These are phyloP conservation scores for Pseudogymnoascus sp. DNA, from an alignment of 2,329 filamentous ascomycete genomes.

Conservation along the genomic window DNA sequence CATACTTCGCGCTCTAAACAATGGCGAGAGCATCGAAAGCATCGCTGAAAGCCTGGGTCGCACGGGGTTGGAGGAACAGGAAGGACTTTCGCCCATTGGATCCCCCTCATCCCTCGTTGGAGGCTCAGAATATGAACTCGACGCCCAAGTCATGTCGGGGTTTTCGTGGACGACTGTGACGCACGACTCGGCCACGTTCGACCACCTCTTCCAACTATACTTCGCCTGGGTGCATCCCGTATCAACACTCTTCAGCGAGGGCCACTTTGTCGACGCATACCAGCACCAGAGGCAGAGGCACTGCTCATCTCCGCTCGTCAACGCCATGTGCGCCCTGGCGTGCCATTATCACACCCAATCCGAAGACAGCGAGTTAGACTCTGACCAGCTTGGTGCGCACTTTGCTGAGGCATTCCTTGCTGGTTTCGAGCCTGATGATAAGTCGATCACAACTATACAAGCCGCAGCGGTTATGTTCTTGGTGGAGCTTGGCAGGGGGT, in stretches of 20 bases:
- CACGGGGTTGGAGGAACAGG: slow-evolving; percentile 18
- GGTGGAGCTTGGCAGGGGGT: slow-evolving; percentile 22
- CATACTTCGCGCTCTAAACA: slow-evolving; percentile 25
- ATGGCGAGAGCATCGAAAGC: slow-evolving; percentile 23
- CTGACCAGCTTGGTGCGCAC: slow-evolving; percentile 19
- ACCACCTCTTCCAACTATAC: slow-evolving; percentile 29
- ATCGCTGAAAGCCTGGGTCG: slow-evolving; percentile 26
- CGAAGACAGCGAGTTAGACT: slow-evolving; percentile 21
- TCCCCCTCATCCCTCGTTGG: slow-evolving; percentile 20
- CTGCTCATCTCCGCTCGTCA: slow-evolving; percentile 27
- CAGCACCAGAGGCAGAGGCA: slow-evolving; percentile 19
- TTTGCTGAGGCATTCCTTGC: slow-evolving; percentile 23
- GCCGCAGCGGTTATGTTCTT: slow-evolving; percentile 28
- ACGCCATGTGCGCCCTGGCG: slow-evolving; percentile 29
- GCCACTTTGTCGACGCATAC: slow-evolving; percentile 25
- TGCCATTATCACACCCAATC: slow-evolving; percentile 24
- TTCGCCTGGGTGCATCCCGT: slow-evolving; percentile 31
- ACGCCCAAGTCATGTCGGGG: slow-evolving; percentile 12
- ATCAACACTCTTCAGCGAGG: slow-evolving; percentile 28
- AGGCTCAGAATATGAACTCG: slow-evolving; percentile 15
- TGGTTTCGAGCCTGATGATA: slow-evolving; percentile 20
- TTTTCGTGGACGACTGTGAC: slow-evolving; percentile 26
- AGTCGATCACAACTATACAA: slow-evolving; percentile 24
- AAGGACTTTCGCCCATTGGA: slow-evolving; percentile 19
- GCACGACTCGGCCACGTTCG: slow-evolving; percentile 18